phyloP scores from a whole-genome alignment of 2,329 filamentous ascomycete species.

The Cladophialophora immunda region DNA sequence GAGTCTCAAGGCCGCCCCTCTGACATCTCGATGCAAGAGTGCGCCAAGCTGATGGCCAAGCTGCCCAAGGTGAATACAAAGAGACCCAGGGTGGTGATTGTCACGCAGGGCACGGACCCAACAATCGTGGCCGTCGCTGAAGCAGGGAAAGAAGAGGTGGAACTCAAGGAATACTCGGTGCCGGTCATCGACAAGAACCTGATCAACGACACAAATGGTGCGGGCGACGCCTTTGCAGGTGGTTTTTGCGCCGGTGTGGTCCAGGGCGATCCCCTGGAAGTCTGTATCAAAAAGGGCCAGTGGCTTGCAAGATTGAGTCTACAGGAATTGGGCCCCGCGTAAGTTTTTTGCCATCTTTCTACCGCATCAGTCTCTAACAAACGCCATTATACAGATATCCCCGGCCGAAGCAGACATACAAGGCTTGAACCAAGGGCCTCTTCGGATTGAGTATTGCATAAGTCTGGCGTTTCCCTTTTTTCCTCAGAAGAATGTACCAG shows the following conservation, averaged over 20 bases:
- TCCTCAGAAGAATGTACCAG: conserved; percentile 23
- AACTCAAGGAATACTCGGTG: conserved; percentile 80
- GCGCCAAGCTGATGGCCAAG: conserved; percentile 84
- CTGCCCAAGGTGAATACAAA: conserved; percentile 80
- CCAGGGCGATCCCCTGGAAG: conserved; percentile 80
- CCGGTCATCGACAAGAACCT: conserved; percentile 77
- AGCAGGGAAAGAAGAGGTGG: conserved; percentile 66
- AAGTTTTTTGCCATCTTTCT: conserved; percentile 58
- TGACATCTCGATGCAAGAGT: conserved; percentile 66
- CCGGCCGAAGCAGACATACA: conserved; percentile 81
- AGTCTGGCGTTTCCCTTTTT: neutral
- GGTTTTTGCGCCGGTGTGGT: conserved; percentile 91
- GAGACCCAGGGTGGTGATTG: conserved; percentile 84
- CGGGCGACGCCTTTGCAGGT: conserved; percentile 95
- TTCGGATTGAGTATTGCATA: neutral
- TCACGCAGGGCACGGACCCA: conserved; percentile 93
- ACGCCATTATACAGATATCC: conserved; percentile 68
- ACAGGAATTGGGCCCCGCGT: conserved; percentile 92
- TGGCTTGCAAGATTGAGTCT: conserved; percentile 96
- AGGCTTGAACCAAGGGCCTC: conserved; percentile 49
- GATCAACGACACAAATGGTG: conserved; percentile 97
- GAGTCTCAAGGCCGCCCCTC: conserved; percentile 77
- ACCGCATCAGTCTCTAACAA: neutral
- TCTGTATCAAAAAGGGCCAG: conserved; percentile 88
- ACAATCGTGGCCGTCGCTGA: conserved; percentile 82